Evolutionary conservation across 78 protist genomes (phyloP).

Genomic region (Neovahlkampfia damariscottae): DNA sequence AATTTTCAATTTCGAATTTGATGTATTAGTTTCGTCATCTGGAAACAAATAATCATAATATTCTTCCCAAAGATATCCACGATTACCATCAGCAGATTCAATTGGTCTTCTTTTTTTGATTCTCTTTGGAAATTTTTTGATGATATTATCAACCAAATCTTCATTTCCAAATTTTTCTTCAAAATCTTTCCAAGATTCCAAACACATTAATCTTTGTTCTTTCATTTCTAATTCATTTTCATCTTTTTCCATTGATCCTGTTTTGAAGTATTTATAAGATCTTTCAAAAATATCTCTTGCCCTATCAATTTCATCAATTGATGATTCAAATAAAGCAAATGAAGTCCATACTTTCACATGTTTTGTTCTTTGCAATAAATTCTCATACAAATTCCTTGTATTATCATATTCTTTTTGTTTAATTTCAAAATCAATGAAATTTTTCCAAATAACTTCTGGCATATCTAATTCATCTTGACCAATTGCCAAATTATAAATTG

Average conservation of each 20-base stretch:
- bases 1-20: neutral
- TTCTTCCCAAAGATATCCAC: neutral
- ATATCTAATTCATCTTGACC: slow-evolving; percentile 71
- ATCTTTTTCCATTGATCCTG: neutral
- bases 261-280: neutral
- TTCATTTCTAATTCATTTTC: neutral
- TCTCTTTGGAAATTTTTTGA: neutral
- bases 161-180: neutral
- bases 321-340: neutral
- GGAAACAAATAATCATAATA: neutral
- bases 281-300: neutral
- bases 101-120: neutral
- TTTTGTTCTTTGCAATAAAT: slow-evolving; percentile 45
- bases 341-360: slow-evolving; percentile 13
- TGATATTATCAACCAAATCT: neutral
- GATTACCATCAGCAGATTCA: neutral
- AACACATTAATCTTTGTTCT: neutral
- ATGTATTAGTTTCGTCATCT: neutral
- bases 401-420: slow-evolving; percentile 24
- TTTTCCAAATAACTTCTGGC: slow-evolving; percentile 90
- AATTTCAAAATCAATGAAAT: slow-evolving; percentile 67
- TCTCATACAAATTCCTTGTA: slow-evolving; percentile 55
- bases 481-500: slow-evolving; percentile 75
- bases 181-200: neutral
- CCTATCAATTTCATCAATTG: neutral